Evolutionary conservation across 108 stramenopile species (phyloP), one percentile per base, ranked within the genome.

Genomic region (Hondaea fermentalgiana): DNA sequence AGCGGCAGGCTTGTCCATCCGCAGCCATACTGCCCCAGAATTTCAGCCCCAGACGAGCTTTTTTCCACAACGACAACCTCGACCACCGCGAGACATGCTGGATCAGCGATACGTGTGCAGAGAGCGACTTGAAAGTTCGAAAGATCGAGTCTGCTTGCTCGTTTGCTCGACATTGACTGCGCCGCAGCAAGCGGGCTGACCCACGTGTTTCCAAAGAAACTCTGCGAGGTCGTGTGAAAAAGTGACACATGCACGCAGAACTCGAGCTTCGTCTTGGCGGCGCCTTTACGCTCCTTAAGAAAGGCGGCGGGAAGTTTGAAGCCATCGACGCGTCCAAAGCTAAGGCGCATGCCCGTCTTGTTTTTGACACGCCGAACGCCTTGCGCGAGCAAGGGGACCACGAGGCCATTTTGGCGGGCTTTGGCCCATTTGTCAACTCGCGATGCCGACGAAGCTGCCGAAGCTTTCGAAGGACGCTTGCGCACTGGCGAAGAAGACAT

Each of bases 21-120:
- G 51, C 45, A 47, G 76, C 76, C 76, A 23, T 83, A 83, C 28
- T 83, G 76, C 16, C 76, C 76, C 51, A 83, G 28, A 0, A 83
- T 35, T 35, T 83, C 23, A 2, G 45, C 12, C 45, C 76, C 76
- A 4, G 49, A 47, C 6, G 23, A 6, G 51, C 49, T 45, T 35
- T 83, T 83, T 83, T 83, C 76, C n/a, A 83, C 76, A 23, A 83
- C 51, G 25, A 83, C 76, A 6, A 83, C n/a, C 28, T 83, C 76
- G 45, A 53, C 49, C 10, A 83, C 76, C 6, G 76, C 76, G 2
- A 83, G 51, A 45, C 76, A 83, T 1, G 49, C 51, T 17, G 76
- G 76, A 23, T 83, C 76, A 12, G 51, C 51, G 28, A 83, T 53
- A 6, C 51, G 19, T 0, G 76, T 83, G 76, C 51, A 83, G 51